A percentile compares a stretch with the other conserved stretches of the same genome.
Evolutionary conservation across 2,329 filamentous ascomycete species (phyloP).

Genomic region (Pseudogymnoascus sp.): DNA sequence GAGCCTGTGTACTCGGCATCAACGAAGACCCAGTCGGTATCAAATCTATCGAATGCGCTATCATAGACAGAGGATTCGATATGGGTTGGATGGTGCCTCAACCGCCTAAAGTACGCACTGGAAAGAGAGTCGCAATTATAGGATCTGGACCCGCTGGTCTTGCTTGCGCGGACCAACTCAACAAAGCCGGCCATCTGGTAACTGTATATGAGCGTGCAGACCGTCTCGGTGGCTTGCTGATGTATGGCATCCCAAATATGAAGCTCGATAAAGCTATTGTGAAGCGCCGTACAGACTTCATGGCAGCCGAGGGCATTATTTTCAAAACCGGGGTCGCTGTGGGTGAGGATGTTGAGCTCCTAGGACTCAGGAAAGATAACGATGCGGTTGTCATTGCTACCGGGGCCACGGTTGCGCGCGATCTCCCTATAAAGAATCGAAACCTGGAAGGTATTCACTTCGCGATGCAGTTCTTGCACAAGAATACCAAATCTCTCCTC

Average conservation of each 20-base stretch:
- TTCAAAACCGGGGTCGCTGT: conserved; percentile 74
- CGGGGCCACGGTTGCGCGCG: conserved; percentile 85
- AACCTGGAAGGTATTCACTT: conserved; percentile 87
- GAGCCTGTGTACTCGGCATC: conserved; percentile 91
- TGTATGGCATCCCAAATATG: conserved; percentile 99
- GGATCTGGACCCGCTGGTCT: conserved; percentile 90
- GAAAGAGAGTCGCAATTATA: conserved; percentile 82
- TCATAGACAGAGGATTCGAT: conserved; percentile 95
- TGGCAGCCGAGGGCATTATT: conserved; percentile 78
- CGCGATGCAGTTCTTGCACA: conserved; percentile 95
- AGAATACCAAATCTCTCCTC: conserved; percentile 94
- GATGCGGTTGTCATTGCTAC: conserved; percentile 88
- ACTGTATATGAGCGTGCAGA: conserved; percentile 92
- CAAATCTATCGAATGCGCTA: conserved; percentile 96
- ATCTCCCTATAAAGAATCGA: conserved; percentile 83
- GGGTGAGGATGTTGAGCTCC: conserved; percentile 65
- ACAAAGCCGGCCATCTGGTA: conserved; percentile 80
- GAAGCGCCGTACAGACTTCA: conserved; percentile 89
- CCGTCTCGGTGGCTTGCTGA: conserved; percentile 81
- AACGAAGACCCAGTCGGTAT: conserved; percentile 96
- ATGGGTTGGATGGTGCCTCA: conserved; percentile 95
- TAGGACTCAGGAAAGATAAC: conserved; percentile 64
- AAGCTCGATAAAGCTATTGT: conserved; percentile 98
- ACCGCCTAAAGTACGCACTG: conserved; percentile 71
- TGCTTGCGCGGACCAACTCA: conserved; percentile 85